Evolutionary conservation across 2,329 filamentous ascomycete genomes (phyloP).

Genomic region (Ophidiomyces ophidiicola): DNA sequence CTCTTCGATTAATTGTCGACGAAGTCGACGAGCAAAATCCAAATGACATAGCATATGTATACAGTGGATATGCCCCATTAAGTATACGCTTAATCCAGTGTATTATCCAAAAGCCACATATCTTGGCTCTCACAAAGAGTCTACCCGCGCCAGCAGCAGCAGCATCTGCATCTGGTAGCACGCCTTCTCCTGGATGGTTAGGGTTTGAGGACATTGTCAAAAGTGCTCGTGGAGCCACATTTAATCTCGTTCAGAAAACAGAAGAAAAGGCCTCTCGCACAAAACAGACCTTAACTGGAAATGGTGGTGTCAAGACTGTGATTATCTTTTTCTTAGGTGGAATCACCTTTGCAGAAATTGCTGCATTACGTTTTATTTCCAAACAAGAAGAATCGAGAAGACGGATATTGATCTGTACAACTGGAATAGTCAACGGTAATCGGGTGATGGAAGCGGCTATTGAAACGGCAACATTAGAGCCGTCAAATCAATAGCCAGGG

Average conservation of each 20-base stretch:
- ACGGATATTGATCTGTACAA: conserved; percentile 85
- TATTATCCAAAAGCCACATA: conserved; percentile 77
- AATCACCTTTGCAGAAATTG: conserved; percentile 91
- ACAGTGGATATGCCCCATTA: conserved; percentile 89
- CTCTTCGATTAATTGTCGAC: conserved; percentile 79
- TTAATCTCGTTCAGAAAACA: conserved; percentile 83
- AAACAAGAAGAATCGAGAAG: conserved; percentile 68
- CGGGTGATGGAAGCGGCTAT: conserved; percentile 76
- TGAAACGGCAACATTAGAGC: conserved; percentile 51
- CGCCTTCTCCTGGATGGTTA: conserved; percentile 68
- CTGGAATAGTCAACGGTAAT: conserved; percentile 79
- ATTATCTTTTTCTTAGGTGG: conserved; percentile 98
- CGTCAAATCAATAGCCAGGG: neutral
- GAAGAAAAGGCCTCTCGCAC: conserved; percentile 88
- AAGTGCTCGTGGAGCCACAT: conserved; percentile 74
- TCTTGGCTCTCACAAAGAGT: conserved; percentile 58
- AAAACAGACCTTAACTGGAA: conserved; percentile 66
- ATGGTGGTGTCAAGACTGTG: conserved; percentile 64
- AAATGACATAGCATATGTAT: conserved; percentile 93
- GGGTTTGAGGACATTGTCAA: conserved; percentile 89
- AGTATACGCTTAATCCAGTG: conserved; percentile 86
- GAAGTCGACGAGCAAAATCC: conserved; percentile 93
- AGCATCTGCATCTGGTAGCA: conserved; percentile 37
- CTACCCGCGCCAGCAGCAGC: conserved; percentile 40
- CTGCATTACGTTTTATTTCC: conserved; percentile 80